Conservation (phyloP, 2,329 filamentous ascomycete genomes). For the Trichoderma citrinoviride region DNA sequence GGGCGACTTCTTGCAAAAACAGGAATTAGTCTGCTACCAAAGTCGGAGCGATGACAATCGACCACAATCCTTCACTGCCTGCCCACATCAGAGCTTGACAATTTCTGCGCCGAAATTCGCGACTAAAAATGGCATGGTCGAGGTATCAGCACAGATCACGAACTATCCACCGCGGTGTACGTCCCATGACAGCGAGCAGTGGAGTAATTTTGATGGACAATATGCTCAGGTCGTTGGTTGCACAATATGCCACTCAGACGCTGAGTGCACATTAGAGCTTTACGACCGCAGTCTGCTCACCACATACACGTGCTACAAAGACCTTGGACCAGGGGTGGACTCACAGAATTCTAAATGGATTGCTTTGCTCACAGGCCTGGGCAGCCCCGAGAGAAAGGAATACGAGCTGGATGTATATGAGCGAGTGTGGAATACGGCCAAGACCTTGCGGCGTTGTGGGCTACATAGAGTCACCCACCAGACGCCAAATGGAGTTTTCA, state of each 20-base stretch:
- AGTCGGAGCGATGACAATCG: neutral
- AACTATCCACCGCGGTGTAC: neutral
- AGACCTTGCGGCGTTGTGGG: neutral
- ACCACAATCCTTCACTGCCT: neutral
- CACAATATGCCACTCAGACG: constrained; percentile 11
- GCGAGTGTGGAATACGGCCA: neutral
- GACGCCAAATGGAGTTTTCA: no score
- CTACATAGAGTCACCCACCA: no score
- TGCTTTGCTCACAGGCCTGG: neutral
- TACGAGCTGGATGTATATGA: neutral
- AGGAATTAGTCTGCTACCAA: neutral
- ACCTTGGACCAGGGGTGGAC: neutral
- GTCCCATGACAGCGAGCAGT: neutral
- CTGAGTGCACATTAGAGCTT: constrained; percentile 1
- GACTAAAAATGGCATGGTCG: neutral
- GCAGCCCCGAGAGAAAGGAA: neutral
- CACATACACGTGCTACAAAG: constrained; percentile 14
- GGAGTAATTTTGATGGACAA: neutral
- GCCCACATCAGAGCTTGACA: constrained; percentile 7
- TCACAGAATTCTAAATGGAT: neutral
- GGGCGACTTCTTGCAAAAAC: constrained; percentile 4
- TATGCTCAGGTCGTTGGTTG: neutral
- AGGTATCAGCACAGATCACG: neutral
- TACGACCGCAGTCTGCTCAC: neutral
- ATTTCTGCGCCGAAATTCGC: neutral